A percentile compares a stretch with the other conserved stretches of the same genome.
Evolutionary conservation across 2,329 filamentous ascomycete genomes (phyloP).

Genomic region (Nannizziopsis arthrosporioides): DNA sequence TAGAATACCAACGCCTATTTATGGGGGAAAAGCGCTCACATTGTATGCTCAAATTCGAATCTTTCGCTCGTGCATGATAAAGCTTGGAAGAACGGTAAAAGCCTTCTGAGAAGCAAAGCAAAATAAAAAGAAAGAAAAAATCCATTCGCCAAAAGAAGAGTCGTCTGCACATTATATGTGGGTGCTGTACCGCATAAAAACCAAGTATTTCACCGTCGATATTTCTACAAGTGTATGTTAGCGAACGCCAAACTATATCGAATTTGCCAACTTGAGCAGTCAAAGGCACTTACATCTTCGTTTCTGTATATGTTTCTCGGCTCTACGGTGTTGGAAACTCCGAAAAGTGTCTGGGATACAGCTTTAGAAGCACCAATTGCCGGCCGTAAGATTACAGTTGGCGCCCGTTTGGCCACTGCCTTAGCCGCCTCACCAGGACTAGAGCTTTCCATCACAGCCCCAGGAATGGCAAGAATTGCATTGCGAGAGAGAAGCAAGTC

Average conservation of each 20-base stretch:
- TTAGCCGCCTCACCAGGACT: constrained; percentile 68
- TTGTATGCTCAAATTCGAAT: no score
- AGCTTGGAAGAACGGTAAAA: no score
- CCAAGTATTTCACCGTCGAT: constrained; percentile 17
- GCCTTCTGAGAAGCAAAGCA: no score
- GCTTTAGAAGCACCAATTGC: constrained; percentile 84
- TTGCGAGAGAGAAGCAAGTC: constrained; percentile 80
- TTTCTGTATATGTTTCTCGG: constrained; percentile 66
- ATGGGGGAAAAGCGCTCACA: no score
- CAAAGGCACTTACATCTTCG: constrained; percentile 65
- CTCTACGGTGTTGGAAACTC: constrained; percentile 85
- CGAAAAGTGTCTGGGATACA: constrained; percentile 77
- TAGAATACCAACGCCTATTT: no score
- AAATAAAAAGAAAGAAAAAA: no score
- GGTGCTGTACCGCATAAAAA: no score
- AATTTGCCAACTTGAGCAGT: background rate
- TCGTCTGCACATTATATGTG: no score
- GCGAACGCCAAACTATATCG: background rate
- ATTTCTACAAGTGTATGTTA: constrained; percentile 28
- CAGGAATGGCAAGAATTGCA: constrained; percentile 87
- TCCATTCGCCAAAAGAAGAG: no score
- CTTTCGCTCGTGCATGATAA: no score
- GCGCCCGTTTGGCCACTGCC: constrained; percentile 67
- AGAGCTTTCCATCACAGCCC: constrained; percentile 76
- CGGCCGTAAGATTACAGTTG: constrained; percentile 84